Conservation (phyloP, 1,284 basidiomycete genomes). For the Cryptococcus sp. region DNA sequence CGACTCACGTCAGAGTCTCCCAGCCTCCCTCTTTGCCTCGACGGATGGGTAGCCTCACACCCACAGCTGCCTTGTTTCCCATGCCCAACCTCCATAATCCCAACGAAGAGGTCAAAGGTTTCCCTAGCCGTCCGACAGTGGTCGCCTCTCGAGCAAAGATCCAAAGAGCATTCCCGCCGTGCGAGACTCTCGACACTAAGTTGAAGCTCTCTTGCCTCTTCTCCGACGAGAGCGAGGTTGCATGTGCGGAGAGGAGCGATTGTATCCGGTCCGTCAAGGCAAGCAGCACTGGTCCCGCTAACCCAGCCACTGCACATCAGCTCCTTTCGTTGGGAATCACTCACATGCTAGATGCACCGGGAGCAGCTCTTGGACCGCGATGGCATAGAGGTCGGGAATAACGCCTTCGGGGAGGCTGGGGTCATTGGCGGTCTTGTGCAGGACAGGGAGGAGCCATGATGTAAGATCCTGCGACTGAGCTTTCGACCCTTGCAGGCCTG, state of each 20-base stretch:
- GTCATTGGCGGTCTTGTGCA: slow-evolving; percentile 27
- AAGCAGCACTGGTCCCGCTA: slow-evolving; percentile 28
- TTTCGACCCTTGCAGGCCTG: slow-evolving; percentile 43
- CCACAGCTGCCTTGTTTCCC: slow-evolving; percentile 96
- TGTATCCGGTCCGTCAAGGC: slow-evolving; percentile 38
- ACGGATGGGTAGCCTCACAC: slow-evolving; percentile 69
- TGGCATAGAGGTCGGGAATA: slow-evolving; percentile 74
- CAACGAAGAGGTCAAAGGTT: slow-evolving; percentile 22
- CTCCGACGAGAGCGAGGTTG: slow-evolving; percentile 27
- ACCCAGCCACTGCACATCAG: slow-evolving; percentile 25
- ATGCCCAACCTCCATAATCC: slow-evolving; percentile 54
- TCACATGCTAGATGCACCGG: slow-evolving; percentile 44
- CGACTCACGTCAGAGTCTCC: slow-evolving; percentile 76
- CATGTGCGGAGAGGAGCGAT: slow-evolving; percentile 40
- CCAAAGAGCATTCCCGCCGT: slow-evolving; percentile 44
- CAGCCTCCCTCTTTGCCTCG: slow-evolving; percentile 50
- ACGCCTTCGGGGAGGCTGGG: slow-evolving; percentile 16
- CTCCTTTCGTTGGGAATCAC: slow-evolving; percentile 6
- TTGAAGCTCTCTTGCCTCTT: slow-evolving; percentile 29
- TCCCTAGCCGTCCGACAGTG: slow-evolving; percentile 27
- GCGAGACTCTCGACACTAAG: slow-evolving; percentile 34
- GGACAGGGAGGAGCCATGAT: slow-evolving; percentile 45
- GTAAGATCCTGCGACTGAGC: slow-evolving; percentile 43
- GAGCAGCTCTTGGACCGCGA: slow-evolving; percentile 95
- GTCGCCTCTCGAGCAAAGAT: slow-evolving; percentile 42